These are phyloP conservation scores for Zalaria obscura DNA, from an alignment of 2,329 filamentous ascomycete genomes.

Conservation along the genomic window DNA sequence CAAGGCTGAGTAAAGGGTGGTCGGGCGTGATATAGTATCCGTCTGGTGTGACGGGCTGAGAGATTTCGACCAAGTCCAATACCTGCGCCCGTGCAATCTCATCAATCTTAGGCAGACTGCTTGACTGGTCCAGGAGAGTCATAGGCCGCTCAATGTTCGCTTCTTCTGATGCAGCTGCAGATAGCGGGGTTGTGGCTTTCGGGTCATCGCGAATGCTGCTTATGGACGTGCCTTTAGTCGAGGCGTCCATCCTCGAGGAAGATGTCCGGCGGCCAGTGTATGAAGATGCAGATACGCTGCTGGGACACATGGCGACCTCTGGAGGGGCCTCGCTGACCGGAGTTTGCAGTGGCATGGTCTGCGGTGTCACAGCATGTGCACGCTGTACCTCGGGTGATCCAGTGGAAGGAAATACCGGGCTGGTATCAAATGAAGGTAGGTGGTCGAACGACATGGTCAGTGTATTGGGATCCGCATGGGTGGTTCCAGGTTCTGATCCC, in stretches of 20 bases:
- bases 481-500: not conserved
- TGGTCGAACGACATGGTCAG: not conserved
- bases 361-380: not conserved
- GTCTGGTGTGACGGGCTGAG: conserved; percentile 34
- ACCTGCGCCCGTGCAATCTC: conserved; percentile 27
- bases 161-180: not conserved
- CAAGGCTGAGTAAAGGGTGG: conserved; percentile 36
- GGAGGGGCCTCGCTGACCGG: not conserved
- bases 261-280: not conserved
- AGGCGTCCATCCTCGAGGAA: not conserved
- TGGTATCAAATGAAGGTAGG: not conserved
- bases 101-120: conserved; percentile 22
- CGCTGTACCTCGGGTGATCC: not conserved
- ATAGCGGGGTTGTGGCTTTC: not conserved
- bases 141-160: conserved; percentile 19
- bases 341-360: not conserved
- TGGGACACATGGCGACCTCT: not conserved
- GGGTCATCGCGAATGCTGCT: not conserved
- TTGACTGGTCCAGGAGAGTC: conserved; percentile 19
- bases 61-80: conserved; percentile 36
- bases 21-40: conserved; percentile 32
- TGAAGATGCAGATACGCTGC: not conserved
- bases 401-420: not conserved
- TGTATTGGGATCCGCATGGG: not conserved
- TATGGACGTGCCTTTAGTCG: conserved; percentile 1